phyloP scores from a whole-genome alignment of 2,329 filamentous ascomycete genomes.

The Colletotrichum aenigma region DNA sequence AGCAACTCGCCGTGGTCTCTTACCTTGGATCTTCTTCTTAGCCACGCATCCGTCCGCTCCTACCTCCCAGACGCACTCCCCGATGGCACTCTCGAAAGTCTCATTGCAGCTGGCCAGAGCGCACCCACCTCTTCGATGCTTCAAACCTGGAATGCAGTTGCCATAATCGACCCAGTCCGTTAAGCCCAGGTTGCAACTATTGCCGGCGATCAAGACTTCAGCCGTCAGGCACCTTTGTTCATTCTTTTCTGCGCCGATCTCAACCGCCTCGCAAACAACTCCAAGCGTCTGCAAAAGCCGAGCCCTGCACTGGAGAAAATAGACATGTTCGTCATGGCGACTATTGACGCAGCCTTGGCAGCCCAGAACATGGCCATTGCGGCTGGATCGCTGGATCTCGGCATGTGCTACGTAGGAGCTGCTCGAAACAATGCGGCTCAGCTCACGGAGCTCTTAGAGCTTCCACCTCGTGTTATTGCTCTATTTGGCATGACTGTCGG shows the following conservation, averaged over 20 bases:
- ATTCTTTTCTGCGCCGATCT: conserved; percentile 37
- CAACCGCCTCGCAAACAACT: conserved; percentile 28
- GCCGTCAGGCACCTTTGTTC: conserved; percentile 32
- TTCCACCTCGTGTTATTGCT: neutral
- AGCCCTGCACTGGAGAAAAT: neutral
- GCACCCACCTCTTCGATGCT: conserved; percentile 37
- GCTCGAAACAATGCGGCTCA: neutral
- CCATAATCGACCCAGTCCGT: conserved; percentile 27
- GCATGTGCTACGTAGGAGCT: neutral
- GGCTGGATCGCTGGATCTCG: neutral
- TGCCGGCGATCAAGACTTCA: conserved; percentile 33
- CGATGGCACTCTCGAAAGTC: conserved; percentile 28
- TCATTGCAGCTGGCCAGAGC: conserved; percentile 35
- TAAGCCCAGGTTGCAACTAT: conserved; percentile 30
- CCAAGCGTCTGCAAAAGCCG: neutral
- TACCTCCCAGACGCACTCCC: conserved; percentile 27
- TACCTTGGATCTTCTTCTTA: conserved; percentile 21
- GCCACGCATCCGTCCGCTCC: conserved; percentile 31
- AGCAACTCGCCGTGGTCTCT: neutral
- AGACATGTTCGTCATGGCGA: neutral
- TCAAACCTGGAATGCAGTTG: conserved; percentile 36
- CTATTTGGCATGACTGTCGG: neutral
- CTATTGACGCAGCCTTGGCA: neutral
- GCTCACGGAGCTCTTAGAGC: neutral
- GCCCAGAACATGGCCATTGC: neutral